These are phyloP conservation scores for Hansenula lynferdii DNA, from an alignment of 1,139 yeast species.

Conservation along the genomic window DNA sequence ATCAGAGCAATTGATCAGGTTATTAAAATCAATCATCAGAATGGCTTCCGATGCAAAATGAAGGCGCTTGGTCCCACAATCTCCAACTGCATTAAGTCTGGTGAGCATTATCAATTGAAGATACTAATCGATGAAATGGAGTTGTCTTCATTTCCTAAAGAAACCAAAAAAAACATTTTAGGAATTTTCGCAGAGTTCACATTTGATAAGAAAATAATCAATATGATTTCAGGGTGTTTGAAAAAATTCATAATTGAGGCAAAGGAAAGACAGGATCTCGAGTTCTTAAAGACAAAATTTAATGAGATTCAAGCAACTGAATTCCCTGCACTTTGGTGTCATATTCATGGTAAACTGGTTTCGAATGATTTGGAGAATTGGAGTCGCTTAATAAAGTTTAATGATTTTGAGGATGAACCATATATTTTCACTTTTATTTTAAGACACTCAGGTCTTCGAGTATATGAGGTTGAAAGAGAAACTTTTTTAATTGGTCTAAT, in stretches of 20 bases:
- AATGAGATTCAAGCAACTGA: conserved; percentile 12
- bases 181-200: conserved; percentile 7
- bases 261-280: conserved; percentile 2
- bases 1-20: conserved; percentile 2
- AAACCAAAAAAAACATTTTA: conserved; percentile 11
- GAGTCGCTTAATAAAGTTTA: conserved; percentile 18
- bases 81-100: not conserved
- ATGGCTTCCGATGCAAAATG: not conserved
- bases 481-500: conserved; percentile 11
- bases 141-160: too few species aligned
- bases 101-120: conserved; percentile 2
- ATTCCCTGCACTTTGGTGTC: conserved; percentile 19
- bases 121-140: too few species aligned
- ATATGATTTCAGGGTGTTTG: conserved; percentile 2
- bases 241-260: conserved; percentile 1
- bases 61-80: not conserved
- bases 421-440: conserved; percentile 14
- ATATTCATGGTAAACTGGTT: conserved; percentile 12
- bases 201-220: conserved; percentile 7
- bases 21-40: not conserved
- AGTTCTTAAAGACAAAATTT: conserved; percentile 10
- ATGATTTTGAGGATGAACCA: conserved; percentile 19
- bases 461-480: conserved; percentile 13
- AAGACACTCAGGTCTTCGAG: conserved; percentile 11
- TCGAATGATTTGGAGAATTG: conserved; percentile 15